These are phyloP conservation scores for Pilaira anomala DNA, from an alignment of 192 early-diverging fungal genomes.

Conservation along the genomic window DNA sequence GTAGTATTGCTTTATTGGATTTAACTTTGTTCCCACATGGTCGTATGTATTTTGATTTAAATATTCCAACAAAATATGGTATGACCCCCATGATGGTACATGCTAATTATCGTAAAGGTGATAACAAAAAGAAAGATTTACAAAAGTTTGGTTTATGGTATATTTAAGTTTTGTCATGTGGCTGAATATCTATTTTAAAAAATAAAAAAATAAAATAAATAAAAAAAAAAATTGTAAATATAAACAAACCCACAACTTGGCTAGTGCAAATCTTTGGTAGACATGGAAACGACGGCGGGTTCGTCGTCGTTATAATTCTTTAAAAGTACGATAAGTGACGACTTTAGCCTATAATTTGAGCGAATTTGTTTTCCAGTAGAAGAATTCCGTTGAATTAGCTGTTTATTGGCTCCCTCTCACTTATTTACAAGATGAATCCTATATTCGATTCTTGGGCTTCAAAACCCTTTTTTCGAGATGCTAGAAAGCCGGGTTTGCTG, in stretches of 20 bases:
- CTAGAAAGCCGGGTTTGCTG: conserved; percentile 22
- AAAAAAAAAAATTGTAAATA: too few relatives aligned
- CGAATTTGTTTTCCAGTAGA: background rate
- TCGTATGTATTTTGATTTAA: conserved; percentile 32
- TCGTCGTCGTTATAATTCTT: too few relatives aligned
- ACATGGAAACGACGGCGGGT: too few relatives aligned
- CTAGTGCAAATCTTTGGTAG: too few relatives aligned
- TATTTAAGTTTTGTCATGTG: background rate
- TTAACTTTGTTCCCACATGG: conserved; percentile 37
- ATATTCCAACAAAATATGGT: conserved; percentile 26
- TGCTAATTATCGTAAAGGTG: conserved; percentile 36
- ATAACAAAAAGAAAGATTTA: conserved; percentile 27
- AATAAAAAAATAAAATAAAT: too few relatives aligned
- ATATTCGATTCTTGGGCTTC: background rate
- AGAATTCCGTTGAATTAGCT: background rate
- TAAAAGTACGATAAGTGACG: conserved; percentile 4
- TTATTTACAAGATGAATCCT: conserved; percentile 13
- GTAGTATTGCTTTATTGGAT: conserved; percentile 31
- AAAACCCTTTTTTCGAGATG: conserved; percentile 9
- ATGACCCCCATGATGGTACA: conserved; percentile 40
- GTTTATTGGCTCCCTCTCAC: conserved; percentile 18
- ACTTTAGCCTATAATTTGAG: conserved; percentile 13
- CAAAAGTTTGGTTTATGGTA: conserved; percentile 39
- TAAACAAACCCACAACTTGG: too few relatives aligned
- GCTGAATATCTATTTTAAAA: background rate